phyloP scores from a whole-genome alignment of 805 yeast genomes.

The Grigorovia transvaalensis region DNA sequence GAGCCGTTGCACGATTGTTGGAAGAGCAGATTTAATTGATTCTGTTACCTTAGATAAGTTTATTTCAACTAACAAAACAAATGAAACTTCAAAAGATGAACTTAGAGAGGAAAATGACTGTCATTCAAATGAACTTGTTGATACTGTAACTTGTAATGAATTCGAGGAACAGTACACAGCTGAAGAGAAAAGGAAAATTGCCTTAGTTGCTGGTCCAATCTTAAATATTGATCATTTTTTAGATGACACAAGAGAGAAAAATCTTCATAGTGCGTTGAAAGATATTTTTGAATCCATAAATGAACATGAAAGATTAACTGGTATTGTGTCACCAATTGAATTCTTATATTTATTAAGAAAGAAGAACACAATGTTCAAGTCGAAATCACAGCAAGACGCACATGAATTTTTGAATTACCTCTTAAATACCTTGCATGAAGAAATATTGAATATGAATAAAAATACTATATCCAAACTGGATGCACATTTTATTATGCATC shows the following conservation, averaged over 20 bases:
- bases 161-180: conserved; percentile 24
- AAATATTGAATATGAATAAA: conserved; percentile 1
- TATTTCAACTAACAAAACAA: not conserved
- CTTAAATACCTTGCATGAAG: conserved; percentile 60
- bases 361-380: conserved; percentile 76
- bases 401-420: conserved; percentile 89
- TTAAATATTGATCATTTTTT: conserved; percentile 61
- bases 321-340: conserved; percentile 75
- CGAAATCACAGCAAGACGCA: conserved; percentile 96
- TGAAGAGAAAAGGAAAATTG: conserved; percentile 70
- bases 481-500: conserved; percentile 46
- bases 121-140: not conserved
- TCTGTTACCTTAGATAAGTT: not conserved
- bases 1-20: not conserved
- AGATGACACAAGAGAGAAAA: conserved; percentile 32
- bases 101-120: not conserved
- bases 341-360: conserved; percentile 67
- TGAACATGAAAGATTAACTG: conserved; percentile 57
- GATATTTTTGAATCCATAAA: conserved; percentile 79
- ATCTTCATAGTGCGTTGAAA: conserved; percentile 56
- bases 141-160: not conserved
- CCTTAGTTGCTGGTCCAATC: conserved; percentile 72
- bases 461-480: not conserved
- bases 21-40: not conserved
- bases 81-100: not conserved